phyloP scores from a whole-genome alignment of 2,329 filamentous ascomycete species.

The Fusarium zealandicum region DNA sequence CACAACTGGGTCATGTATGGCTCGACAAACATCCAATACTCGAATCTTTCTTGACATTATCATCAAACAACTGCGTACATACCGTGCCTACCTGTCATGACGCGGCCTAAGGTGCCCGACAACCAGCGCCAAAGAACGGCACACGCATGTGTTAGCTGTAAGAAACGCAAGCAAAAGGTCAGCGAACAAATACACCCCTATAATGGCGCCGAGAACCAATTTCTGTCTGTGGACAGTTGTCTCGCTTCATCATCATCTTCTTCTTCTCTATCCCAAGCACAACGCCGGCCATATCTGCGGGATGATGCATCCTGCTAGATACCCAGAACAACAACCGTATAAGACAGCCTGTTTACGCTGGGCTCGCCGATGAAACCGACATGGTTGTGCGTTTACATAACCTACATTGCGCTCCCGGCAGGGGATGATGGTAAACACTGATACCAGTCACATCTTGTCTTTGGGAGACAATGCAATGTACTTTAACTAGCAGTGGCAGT shows the following conservation, averaged over 20 bases:
- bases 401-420: no score
- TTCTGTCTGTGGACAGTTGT: neutral
- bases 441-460: no score
- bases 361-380: no score
- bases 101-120: slow-evolving; percentile 61
- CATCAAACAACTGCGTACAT: neutral
- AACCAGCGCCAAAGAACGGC: slow-evolving; percentile 69
- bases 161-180: slow-evolving; percentile 72
- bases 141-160: slow-evolving; percentile 70
- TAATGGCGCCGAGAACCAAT: neutral
- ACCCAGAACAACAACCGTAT: no score
- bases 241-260: neutral
- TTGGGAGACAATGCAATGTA: no score
- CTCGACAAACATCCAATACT: neutral
- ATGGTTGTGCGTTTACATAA: no score
- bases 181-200: slow-evolving; percentile 34
- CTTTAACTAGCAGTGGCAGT: no score
- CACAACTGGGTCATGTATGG: neutral
- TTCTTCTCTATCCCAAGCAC: neutral
- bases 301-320: no score
- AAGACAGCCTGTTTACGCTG: no score
- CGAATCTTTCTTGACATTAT: neutral
- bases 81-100: slow-evolving; percentile 48
- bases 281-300: neutral
- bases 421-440: no score